Evolutionary conservation across 73 alveolate genomes (phyloP), one percentile per base, ranked within the genome.

Genomic region (Blepharisma japonicum): DNA sequence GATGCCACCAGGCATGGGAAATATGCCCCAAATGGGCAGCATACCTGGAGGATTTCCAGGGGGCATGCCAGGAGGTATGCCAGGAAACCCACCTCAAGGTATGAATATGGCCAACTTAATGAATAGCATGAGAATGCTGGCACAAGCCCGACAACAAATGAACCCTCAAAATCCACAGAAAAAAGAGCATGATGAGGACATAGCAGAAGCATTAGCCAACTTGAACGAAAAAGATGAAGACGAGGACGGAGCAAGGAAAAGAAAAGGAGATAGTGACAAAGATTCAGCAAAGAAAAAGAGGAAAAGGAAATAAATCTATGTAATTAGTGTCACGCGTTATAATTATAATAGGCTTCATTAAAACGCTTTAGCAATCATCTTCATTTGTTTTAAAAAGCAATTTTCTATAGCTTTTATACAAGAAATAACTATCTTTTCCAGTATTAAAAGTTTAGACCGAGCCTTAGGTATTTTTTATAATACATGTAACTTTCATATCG

Each of bases 11-110:
- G 42, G 42, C 42, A 32, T 32, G 42, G 42, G 42, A 32, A 32
- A 3, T 32, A 32, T 32, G 42, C 42, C 42, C 42, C 42, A 32
- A 32, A 32, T 32, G 42, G 42, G 42, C 42, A 3, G 42, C 42
- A 32, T 32, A 3, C 42, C 42, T 32, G 42, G 42, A 32, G 42
- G 42, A 32, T 32, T 32, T 32, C 42, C 42, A 82, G 25, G 85
- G 55, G 9, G 80, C 83, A 46, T 77, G 78, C 68, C 77, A 74
- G 70, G 89, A 71, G 54, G 85, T 77, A 82, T 32, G 42, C 42
- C 42, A 32, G 42, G 42, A 32, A 32, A 32, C 3, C 42, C 42
- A 32, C 42, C 42, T 1, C 42, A 32, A 32, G 42, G 42, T 32
- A 32, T 32, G 42, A 32, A 32, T 32, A 32, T 32, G 42, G 42